A percentile compares a stretch with the other conserved stretches of the same genome.
Evolutionary conservation across 805 yeast genomes (phyloP).

Genomic region (Metschnikowia borealis): DNA sequence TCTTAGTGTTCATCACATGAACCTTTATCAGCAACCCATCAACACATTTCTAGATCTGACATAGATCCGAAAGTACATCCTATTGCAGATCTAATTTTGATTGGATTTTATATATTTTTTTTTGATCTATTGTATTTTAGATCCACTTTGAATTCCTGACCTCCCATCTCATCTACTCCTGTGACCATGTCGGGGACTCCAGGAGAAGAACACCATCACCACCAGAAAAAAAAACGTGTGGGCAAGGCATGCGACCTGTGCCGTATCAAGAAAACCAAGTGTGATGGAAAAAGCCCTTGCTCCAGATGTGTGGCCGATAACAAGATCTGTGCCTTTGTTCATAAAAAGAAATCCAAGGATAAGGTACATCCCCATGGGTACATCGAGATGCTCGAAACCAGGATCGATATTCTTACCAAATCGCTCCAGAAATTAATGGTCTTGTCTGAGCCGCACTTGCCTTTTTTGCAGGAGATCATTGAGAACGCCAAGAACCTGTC

Average conservation of each 20-base stretch:
- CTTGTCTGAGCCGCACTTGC: conserved; percentile 27
- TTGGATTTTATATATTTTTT: too few species aligned
- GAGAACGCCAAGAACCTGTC: conserved; percentile 11
- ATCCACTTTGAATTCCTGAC: too few species aligned
- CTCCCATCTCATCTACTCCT: too few species aligned
- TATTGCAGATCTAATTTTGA: too few species aligned
- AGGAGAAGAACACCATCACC: conserved; percentile 15
- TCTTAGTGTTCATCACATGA: not conserved
- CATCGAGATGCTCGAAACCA: conserved; percentile 58
- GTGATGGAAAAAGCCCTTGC: conserved; percentile 62
- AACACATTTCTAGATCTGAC: too few species aligned
- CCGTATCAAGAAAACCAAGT: conserved; percentile 58
- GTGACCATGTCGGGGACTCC: conserved; percentile 8
- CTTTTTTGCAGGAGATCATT: conserved; percentile 22
- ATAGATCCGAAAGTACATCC: too few species aligned
- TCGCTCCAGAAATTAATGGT: conserved; percentile 42
- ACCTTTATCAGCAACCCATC: not conserved
- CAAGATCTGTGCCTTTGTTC: conserved; percentile 56
- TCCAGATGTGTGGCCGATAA: conserved; percentile 52
- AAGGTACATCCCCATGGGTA: conserved; percentile 57
- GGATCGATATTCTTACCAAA: conserved; percentile 50
- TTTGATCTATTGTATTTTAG: not conserved
- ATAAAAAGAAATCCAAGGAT: conserved; percentile 50
- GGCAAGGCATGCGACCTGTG: conserved; percentile 66
- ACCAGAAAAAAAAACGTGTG: conserved; percentile 47